Evolutionary conservation across 2,329 filamentous ascomycete species (phyloP).

Genomic region (Paecilomyces dactylethromorphus): DNA sequence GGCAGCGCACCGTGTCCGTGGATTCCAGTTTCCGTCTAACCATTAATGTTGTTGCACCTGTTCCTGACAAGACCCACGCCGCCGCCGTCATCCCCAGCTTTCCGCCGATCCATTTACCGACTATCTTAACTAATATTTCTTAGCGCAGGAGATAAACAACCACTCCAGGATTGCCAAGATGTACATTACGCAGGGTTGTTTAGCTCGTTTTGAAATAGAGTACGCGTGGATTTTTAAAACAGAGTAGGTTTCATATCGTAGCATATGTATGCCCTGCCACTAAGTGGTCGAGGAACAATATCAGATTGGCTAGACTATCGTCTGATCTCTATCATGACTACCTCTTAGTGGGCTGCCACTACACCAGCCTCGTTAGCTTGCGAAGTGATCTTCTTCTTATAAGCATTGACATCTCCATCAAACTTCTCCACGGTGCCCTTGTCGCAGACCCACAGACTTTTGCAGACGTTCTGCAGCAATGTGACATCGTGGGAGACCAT

Average conservation of each 20-base stretch:
- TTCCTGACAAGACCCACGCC: neutral
- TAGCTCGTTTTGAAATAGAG: neutral
- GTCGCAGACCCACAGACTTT: slow-evolving; percentile 93
- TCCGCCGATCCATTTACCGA: neutral
- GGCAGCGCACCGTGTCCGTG: neutral
- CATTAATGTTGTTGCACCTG: neutral
- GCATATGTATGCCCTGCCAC: neutral
- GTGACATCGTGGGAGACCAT: slow-evolving; percentile 99
- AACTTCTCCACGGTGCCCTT: slow-evolving; percentile 93
- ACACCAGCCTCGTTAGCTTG: slow-evolving; percentile 87
- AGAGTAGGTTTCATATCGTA: neutral
- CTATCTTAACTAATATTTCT: neutral
- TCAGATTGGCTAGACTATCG: neutral
- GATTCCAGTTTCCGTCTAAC: neutral
- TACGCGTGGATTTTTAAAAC: neutral
- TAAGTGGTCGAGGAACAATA: neutral
- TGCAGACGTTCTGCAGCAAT: slow-evolving; percentile 95
- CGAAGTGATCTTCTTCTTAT: slow-evolving; percentile 91
- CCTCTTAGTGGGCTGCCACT: slow-evolving; percentile 37
- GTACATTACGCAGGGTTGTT: neutral
- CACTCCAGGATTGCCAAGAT: neutral
- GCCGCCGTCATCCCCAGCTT: neutral
- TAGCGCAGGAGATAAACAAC: neutral
- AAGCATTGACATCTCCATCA: slow-evolving; percentile 86
- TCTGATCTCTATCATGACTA: neutral